phyloP scores from a whole-genome alignment of 169 alveolate species.

The Eimeria sp. region DNA sequence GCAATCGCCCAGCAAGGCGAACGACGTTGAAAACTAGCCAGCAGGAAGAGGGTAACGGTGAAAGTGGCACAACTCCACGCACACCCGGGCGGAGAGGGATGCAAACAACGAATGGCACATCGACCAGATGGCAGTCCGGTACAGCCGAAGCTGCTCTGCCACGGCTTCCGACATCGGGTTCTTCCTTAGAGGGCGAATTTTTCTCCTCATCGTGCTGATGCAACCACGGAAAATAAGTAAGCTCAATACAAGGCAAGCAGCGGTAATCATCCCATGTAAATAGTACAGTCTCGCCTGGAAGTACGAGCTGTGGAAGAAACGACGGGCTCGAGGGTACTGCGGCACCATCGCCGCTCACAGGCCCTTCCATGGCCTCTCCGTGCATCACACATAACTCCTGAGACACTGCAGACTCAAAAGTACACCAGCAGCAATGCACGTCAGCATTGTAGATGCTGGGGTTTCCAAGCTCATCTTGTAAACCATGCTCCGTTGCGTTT shows the following conservation, averaged over 20 bases:
- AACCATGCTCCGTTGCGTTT: not conserved
- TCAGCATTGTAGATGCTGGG: slow-evolving; percentile 7
- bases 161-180: not conserved
- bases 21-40: slow-evolving; percentile 41
- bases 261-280: slow-evolving; percentile 79
- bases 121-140: not conserved
- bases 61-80: slow-evolving; percentile 37
- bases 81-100: slow-evolving; percentile 39
- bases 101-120: slow-evolving; percentile 41
- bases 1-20: slow-evolving; percentile 47
- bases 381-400: slow-evolving; percentile 23
- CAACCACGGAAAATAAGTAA: slow-evolving; percentile 53
- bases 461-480: not conserved
- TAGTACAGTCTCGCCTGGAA: slow-evolving; percentile 74
- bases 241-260: slow-evolving; percentile 54
- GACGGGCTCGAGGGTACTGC: slow-evolving; percentile 9
- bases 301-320: slow-evolving; percentile 72
- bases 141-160: not conserved
- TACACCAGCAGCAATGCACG: slow-evolving; percentile 33
- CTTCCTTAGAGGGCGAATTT: not conserved
- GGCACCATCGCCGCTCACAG: slow-evolving; percentile 25
- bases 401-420: slow-evolving; percentile 27
- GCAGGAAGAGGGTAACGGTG: slow-evolving; percentile 23
- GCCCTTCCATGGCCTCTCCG: not conserved
- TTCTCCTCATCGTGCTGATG: not conserved